Percentiles rank a stretch among this genome's conserved stretches.
Conservation (phyloP, 1,284 basidiomycete species). For the Microbotryum saponariae region DNA sequence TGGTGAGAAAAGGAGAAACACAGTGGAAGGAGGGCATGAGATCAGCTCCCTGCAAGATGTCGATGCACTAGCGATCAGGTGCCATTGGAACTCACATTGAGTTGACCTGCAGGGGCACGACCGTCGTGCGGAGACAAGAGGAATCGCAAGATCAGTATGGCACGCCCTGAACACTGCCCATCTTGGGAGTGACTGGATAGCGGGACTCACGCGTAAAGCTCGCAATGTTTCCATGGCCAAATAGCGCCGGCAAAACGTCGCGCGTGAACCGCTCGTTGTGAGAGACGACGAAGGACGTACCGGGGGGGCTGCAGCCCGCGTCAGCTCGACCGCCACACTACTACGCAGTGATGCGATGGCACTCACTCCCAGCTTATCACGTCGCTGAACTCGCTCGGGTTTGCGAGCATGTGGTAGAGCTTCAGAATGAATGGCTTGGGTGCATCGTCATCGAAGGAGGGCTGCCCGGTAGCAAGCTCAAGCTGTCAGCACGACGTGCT, state of each 20-base stretch:
- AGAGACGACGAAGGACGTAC: constrained; percentile 20
- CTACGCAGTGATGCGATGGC: neutral
- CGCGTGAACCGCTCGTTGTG: constrained; percentile 6
- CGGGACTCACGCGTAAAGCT: constrained; percentile 21
- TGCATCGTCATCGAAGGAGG: no score
- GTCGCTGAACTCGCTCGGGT: constrained; percentile 15
- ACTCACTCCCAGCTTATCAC: constrained; percentile 21
- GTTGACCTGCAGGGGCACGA: constrained; percentile 11
- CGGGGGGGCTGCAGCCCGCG: neutral
- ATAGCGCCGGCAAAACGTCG: constrained; percentile 16
- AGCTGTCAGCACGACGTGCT: no score
- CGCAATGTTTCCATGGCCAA: constrained; percentile 15
- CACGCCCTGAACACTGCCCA: no score
- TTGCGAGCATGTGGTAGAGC: constrained; percentile 11
- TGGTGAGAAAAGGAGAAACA: neutral
- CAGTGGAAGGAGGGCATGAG: neutral
- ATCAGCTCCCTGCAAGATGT: neutral
- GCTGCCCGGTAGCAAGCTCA: no score
- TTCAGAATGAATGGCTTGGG: constrained; percentile 26
- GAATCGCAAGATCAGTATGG: neutral
- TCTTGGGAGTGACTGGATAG: neutral
- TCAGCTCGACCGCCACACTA: neutral
- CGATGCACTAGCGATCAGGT: neutral
- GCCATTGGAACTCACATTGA: constrained; percentile 10
- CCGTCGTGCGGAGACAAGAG: no score